Evolutionary conservation across 2,329 filamentous ascomycete species (phyloP), one percentile per base, ranked within the genome.

Genomic region (Aureobasidium pullulans): DNA sequence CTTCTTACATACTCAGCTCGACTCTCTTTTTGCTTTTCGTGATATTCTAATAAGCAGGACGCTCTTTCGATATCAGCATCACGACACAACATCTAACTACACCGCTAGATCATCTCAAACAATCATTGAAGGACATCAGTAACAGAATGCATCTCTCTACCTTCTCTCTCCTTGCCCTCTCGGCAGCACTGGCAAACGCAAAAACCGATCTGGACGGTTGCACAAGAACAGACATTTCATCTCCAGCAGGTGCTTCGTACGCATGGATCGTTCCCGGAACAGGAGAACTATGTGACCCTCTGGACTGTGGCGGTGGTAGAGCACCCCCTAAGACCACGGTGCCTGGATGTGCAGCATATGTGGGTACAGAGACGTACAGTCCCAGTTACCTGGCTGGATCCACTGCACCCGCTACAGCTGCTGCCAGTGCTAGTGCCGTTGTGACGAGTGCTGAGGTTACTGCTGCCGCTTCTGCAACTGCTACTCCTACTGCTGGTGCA

Each of bases 241-340:
- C 66, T 28, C 65, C 67, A 48, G 69, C 72, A 61, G 79, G 77
- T 65, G 76, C 76, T 44, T 79, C 76, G 59, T 62, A 79, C 48
- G 71, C 84, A 66, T 87, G 77, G 76, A 87, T 83, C 70, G 79
- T 85, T 57, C 84, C 84, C 1, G 83, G 73, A 64, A 83, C 80
- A 16, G 83, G 84, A 68, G 84, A 87, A 74, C 75, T 87, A 68
- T 88, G 85, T 77, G 75, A 76, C 10, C 68, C 82, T 62, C 77
- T 84, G 64, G 85, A 88, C 78, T 88, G 85, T 71, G 85, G 85
- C 60, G 85, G 85, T 64, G 85, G 84, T 59, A 78, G 81, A 47
- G 85, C 84, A 8, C 49, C 58, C 4, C 58, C 58, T 8, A 46
- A 84, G 75, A 83, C 80, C 15, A 80, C 77, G 29, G 80, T 84